Base-by-base conservation (phyloP, 768 basidiomycete genomes). In the Dictyophora rubrovolvata region DNA sequence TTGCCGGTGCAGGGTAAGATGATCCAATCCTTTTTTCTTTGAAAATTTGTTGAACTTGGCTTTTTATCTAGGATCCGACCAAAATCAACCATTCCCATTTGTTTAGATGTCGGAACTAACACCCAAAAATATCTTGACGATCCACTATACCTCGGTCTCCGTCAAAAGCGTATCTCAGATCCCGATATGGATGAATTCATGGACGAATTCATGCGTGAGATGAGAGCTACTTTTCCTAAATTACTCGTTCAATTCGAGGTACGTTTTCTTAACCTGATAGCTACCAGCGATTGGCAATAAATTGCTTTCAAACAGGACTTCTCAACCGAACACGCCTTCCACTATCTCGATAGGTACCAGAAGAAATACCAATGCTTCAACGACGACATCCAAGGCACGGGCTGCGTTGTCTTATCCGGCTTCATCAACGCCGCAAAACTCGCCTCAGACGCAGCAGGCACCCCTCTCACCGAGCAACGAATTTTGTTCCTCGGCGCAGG, bases 401-500 rank as follows among this genome's bases (percentile, higher is more conserved):
- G 93, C 18, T 89, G 90, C 33, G 93, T 95, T 64, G 87, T 95
- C 42, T 83, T 97, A 54, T 86, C 85, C 55, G 94, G 94, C 4
- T 86, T 95, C 74, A 69, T 93, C 65, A 92, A 91, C 65, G 94
- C 93, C 42, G 89, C 90, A 21, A 84, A 82, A 62, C 75, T 92
- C 37, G 79, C 88, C 0, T 83, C 84, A 18, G 79, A 74, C 3
- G 86, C 86, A 1, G 86, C 86, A n/a, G 85, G 85, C 5, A 71
- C 73, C 8, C 78, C 87, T 8, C 73, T 92, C 46, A 73, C 75
- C 35, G 80, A 84, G 33, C 93, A 95, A 67, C 82, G 84, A 42
- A 90, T 96, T 65, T 81, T 95, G 48, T 95, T 97, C 79, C 85
- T 91, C 56, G 94, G 94, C 17, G 91, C 93, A 4, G 94, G 94